Base-by-base conservation (phyloP, 1,284 basidiomycete genomes). In the Anthracocystis walkeri region DNA sequence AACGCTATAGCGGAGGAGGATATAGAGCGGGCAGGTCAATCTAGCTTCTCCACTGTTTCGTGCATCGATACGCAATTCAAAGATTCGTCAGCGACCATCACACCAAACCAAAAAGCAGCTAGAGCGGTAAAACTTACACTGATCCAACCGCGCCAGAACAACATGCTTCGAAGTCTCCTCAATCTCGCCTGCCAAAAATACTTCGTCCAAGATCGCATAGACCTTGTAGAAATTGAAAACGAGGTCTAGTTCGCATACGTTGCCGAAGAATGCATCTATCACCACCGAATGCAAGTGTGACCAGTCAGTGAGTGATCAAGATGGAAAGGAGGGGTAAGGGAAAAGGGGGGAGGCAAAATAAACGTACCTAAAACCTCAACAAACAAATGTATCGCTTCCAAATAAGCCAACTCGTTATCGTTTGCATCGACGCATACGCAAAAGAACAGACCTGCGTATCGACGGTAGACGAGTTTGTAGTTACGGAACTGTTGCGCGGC, bases 151-250 rank as follows among this genome's bases (percentile, higher is more conserved):
- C 45, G 92, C 90, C 38, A 99, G 87, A 0, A 99, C 94, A 20
- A 97, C 95, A 57, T 94, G 92, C 85, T 97, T 97, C 85, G 92
- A 94, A 23, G 96, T 98, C 87, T 99, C 97, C 86, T 98, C 94
- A 51, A 99, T 93, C 87, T 98, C 96, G 14, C 97, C 97, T 2
- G 96, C 96, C n/a, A 99, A 88, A 87, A 99, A 98, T 50, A 98
- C 93, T 84, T 99, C 96, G 85, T 99, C 97, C 62, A 99, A 88
- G 61, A 99, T 97, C 1, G 97, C 94, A 80, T 97, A 97, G 62
- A 92, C 94, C 88, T 98, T 97, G 88, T 98, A 98, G 86, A 99
- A 99, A 83, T 97, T 97, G 88, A 98, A 99, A 2, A 99, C 96
- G 3, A 99, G 89, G 83, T 99, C 89, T 20, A 98, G 89, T 86